phyloP scores from a whole-genome alignment of 805 yeast species.

The Naumovozyma dairenensis region DNA sequence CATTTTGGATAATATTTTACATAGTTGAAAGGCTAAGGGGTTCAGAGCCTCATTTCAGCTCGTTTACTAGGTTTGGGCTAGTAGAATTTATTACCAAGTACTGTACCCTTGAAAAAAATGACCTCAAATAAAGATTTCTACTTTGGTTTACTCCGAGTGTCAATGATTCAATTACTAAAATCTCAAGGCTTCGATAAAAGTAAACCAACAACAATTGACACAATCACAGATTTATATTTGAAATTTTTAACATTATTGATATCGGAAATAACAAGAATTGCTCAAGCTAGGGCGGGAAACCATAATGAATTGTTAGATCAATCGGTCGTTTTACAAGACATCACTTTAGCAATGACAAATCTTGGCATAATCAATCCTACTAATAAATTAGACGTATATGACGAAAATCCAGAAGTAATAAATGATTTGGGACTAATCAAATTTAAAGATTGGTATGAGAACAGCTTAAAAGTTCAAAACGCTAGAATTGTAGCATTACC shows the following conservation, averaged over 20 bases:
- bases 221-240: slow-evolving; percentile 66
- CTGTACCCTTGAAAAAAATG: too few species aligned
- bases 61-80: too few species aligned
- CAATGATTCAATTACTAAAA: slow-evolving; percentile 49
- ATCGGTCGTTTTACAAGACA: slow-evolving; percentile 46
- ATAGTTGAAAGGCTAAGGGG: too few species aligned
- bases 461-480: too few species aligned
- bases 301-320: slow-evolving; percentile 35
- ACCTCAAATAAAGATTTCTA: slow-evolving; percentile 33
- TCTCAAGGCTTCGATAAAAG: slow-evolving; percentile 80
- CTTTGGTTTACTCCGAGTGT: slow-evolving; percentile 38
- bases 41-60: too few species aligned
- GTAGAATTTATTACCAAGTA: too few species aligned
- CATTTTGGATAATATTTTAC: too few species aligned
- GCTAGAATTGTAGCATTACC: slow-evolving; percentile 33
- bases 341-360: slow-evolving; percentile 59
- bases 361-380: slow-evolving; percentile 54
- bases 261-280: slow-evolving; percentile 39
- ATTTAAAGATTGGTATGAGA: slow-evolving; percentile 49
- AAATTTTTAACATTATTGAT: slow-evolving; percentile 51
- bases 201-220: slow-evolving; percentile 59
- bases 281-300: slow-evolving; percentile 23
- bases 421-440: slow-evolving; percentile 40
- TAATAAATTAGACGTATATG: slow-evolving; percentile 44
- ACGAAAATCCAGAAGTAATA: slow-evolving; percentile 33